A percentile compares a stretch with the other conserved stretches of the same genome.
Conservation (phyloP, 768 basidiomycete species). For the Lactarius deliciosus region DNA sequence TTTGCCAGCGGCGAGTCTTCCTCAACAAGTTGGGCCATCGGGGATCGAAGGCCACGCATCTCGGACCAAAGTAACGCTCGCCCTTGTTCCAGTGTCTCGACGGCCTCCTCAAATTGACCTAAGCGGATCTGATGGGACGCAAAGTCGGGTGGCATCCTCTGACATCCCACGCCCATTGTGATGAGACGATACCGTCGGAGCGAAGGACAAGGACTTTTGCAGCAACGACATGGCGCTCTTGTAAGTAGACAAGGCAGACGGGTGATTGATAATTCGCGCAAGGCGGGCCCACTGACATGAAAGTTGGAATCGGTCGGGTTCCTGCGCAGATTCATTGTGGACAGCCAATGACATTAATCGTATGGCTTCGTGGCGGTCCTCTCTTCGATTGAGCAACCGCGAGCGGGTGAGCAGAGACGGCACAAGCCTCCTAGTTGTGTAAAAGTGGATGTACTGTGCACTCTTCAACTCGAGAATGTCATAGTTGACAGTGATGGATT, state of each 20-base stretch:
- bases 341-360: background rate
- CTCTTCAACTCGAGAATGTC: background rate
- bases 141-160: background rate
- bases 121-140: conserved; percentile 6
- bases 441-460: background rate
- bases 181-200: background rate
- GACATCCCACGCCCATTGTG: background rate
- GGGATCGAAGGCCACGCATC: conserved; percentile 10
- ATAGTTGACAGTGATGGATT: background rate
- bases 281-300: background rate
- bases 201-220: background rate
- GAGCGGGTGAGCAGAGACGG: background rate
- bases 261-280: background rate
- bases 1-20: background rate
- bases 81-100: conserved; percentile 18
- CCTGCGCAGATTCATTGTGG: background rate
- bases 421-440: background rate
- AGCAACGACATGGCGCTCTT: background rate
- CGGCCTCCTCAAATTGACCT: conserved; percentile 8
- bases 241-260: background rate
- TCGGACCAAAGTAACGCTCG: conserved; percentile 15
- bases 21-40: background rate
- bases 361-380: background rate
- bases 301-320: background rate
- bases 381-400: background rate